These are phyloP conservation scores for Scheffersomyces stambukii DNA, from an alignment of 1,139 yeast genomes.

Conservation along the genomic window DNA sequence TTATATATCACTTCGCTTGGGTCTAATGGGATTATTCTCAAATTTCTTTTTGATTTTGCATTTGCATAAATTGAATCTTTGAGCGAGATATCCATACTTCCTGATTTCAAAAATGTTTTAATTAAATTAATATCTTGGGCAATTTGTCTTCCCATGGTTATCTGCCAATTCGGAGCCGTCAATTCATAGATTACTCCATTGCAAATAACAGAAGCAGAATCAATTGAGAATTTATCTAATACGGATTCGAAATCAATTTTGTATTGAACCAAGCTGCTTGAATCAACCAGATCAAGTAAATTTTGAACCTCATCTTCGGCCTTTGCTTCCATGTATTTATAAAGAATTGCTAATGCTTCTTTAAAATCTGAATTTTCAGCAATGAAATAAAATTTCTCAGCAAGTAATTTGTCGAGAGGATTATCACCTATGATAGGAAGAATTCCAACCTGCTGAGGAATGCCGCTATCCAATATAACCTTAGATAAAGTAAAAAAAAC, in stretches of 20 bases:
- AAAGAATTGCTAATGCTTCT: conserved; percentile 41
- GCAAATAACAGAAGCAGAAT: conserved; percentile 52
- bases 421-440: conserved; percentile 50
- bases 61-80: conserved; percentile 29
- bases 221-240: conserved; percentile 33
- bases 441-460: conserved; percentile 80
- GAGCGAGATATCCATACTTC: conserved; percentile 18
- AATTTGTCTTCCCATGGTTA: conserved; percentile 35
- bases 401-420: conserved; percentile 24
- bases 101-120: conserved; percentile 19
- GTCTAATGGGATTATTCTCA: conserved; percentile 31
- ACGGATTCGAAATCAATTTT: conserved; percentile 25
- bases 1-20: conserved; percentile 33
- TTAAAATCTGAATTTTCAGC: conserved; percentile 24
- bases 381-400: conserved; percentile 32
- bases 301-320: conserved; percentile 21
- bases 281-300: conserved; percentile 20
- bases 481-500: conserved; percentile 47
- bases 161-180: conserved; percentile 34
- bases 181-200: conserved; percentile 65
- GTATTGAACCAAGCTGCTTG: conserved; percentile 9
- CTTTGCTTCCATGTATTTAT: conserved; percentile 29
- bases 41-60: conserved; percentile 31
- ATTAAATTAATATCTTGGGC: conserved; percentile 32
- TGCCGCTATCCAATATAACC: conserved; percentile 49